phyloP scores from a whole-genome alignment of 2,329 filamentous ascomycete genomes.

The Neonectria punicea region DNA sequence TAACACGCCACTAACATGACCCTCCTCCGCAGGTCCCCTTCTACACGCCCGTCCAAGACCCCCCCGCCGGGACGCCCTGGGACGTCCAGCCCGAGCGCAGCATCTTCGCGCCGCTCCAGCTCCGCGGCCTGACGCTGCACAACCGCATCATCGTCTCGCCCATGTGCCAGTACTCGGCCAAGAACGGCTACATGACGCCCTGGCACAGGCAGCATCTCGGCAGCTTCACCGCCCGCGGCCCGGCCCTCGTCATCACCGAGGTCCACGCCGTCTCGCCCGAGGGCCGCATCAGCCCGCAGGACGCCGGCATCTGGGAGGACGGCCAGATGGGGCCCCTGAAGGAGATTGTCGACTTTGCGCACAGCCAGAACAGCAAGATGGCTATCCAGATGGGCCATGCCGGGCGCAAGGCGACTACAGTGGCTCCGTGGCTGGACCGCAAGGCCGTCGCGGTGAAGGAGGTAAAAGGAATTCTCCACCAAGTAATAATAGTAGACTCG shows the following conservation, averaged over 20 bases:
- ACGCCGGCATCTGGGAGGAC: constrained; percentile 77
- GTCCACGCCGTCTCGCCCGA: constrained; percentile 73
- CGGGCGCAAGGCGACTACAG: constrained; percentile 64
- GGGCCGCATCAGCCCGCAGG: constrained; percentile 78
- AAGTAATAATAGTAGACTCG: too few relatives aligned
- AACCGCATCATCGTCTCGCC: constrained; percentile 60
- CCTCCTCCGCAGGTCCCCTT: constrained; percentile 31
- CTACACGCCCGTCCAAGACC: constrained; percentile 40
- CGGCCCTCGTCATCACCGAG: constrained; percentile 74
- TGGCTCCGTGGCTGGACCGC: constrained; percentile 40
- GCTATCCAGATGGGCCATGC: constrained; percentile 77
- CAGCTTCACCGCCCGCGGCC: constrained; percentile 49
- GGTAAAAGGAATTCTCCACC: constrained; percentile 3
- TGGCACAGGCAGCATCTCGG: constrained; percentile 57
- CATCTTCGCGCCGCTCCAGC: constrained; percentile 57
- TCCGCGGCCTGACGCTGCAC: constrained; percentile 55
- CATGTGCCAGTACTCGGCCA: constrained; percentile 58
- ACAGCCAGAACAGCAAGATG: constrained; percentile 70
- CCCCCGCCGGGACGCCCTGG: constrained; percentile 39
- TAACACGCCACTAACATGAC: background rate
- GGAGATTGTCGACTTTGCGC: constrained; percentile 70
- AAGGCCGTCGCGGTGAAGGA: constrained; percentile 39
- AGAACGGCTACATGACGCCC: constrained; percentile 53
- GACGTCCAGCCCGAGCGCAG: constrained; percentile 38
- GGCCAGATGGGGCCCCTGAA: constrained; percentile 70